These are phyloP conservation scores for Spergularia marina DNA, from an alignment of 148 eudicot genomes.

Conservation along the genomic window DNA sequence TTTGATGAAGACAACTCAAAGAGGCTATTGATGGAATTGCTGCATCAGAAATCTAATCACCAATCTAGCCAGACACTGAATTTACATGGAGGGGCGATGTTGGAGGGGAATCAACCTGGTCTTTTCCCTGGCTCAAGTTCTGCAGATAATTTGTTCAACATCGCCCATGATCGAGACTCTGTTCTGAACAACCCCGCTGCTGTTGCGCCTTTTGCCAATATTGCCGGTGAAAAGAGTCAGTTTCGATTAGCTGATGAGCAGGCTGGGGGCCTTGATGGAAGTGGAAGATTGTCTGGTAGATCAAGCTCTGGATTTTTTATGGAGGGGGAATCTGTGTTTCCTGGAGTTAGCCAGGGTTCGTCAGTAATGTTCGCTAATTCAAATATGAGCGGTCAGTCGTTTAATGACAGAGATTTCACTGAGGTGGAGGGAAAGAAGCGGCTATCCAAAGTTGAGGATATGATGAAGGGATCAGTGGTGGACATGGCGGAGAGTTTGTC, in stretches of 20 bases:
- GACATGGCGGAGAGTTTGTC: slow-evolving; percentile 42
- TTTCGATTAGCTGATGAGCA: slow-evolving; percentile 38
- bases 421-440: slow-evolving; percentile 39
- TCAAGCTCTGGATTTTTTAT: slow-evolving; percentile 45
- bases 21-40: slow-evolving; percentile 81
- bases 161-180: slow-evolving; percentile 44
- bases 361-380: slow-evolving; percentile 34
- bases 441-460: slow-evolving; percentile 33
- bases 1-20: slow-evolving; percentile 75
- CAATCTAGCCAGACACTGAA: slow-evolving; percentile 42
- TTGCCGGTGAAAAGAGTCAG: slow-evolving; percentile 44
- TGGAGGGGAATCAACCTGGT: slow-evolving; percentile 39
- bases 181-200: slow-evolving; percentile 39
- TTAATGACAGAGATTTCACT: slow-evolving; percentile 33
- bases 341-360: slow-evolving; percentile 43
- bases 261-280: slow-evolving; percentile 36
- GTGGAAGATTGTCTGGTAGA: slow-evolving; percentile 43
- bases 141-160: slow-evolving; percentile 39
- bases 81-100: slow-evolving; percentile 30
- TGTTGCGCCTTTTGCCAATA: slow-evolving; percentile 51
- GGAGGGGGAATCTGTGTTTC: slow-evolving; percentile 40
- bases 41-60: slow-evolving; percentile 62
- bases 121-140: slow-evolving; percentile 44
- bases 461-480: slow-evolving; percentile 36
- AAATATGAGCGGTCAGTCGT: slow-evolving; percentile 32